Evolutionary conservation across 257 asterid genomes (phyloP).

Genomic region (Rehmannia glutinosa): DNA sequence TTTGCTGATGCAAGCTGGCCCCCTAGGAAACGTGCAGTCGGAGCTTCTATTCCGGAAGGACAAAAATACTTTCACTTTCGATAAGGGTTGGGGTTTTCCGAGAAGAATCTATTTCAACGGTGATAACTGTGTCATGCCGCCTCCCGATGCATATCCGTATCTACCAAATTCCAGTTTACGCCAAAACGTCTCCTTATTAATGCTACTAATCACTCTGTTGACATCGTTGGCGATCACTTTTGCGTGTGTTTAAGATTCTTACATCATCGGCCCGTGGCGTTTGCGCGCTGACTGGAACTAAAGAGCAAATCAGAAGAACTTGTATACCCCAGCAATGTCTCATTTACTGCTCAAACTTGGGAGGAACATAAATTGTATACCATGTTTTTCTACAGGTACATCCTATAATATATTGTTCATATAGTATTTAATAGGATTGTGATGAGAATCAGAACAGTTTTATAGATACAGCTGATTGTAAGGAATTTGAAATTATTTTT

Average conservation of each 20-base stretch:
- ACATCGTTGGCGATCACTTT: conserved; percentile 20
- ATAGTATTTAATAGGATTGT: conserved; percentile 19
- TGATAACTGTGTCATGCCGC: conserved; percentile 63
- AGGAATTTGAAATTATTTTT: background rate
- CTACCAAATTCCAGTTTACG: conserved; percentile 37
- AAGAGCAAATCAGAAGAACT: conserved; percentile 3
- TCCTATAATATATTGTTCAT: conserved; percentile 15
- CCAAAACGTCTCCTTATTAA: conserved; percentile 19
- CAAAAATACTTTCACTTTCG: conserved; percentile 52
- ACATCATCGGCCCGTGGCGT: background rate
- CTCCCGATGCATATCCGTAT: conserved; percentile 54
- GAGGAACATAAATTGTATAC: background rate
- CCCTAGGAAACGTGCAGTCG: conserved; percentile 55
- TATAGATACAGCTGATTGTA: conserved; percentile 17
- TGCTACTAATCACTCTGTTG: conserved; percentile 24
- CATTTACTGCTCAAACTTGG: conserved; percentile 19
- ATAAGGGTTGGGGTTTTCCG: conserved; percentile 66
- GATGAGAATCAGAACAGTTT: conserved; percentile 14
- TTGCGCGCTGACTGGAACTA: background rate
- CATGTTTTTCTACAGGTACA: conserved; percentile 7
- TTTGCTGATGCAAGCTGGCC: conserved; percentile 50
- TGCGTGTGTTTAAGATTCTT: conserved; percentile 7
- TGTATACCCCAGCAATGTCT: too few relatives aligned
- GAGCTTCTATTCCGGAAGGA: conserved; percentile 65
- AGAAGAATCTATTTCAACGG: conserved; percentile 64